A percentile compares a stretch with the other conserved stretches of the same genome.
Evolutionary conservation across 2,329 filamentous ascomycete species (phyloP).

Genomic region (Diaporthe citri): DNA sequence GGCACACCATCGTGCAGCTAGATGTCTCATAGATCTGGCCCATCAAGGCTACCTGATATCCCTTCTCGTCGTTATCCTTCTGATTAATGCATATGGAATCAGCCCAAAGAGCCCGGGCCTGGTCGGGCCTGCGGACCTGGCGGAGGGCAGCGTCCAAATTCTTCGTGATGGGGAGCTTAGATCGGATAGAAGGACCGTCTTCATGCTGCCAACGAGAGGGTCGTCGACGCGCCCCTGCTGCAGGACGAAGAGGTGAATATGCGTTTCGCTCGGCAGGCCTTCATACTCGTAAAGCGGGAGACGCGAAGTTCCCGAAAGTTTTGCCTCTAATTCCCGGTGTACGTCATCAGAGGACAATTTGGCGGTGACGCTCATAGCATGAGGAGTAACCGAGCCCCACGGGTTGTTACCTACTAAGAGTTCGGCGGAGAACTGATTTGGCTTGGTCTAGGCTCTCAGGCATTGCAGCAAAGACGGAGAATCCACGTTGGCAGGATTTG

Average conservation of each 20-base stretch:
- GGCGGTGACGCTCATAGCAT: background rate
- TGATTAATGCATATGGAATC: conserved; percentile 22
- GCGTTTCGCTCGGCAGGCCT: background rate
- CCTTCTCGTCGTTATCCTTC: background rate
- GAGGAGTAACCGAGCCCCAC: background rate
- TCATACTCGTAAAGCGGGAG: background rate
- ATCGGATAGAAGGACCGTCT: background rate
- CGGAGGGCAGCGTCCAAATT: background rate
- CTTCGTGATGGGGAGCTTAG: background rate
- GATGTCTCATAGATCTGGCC: background rate
- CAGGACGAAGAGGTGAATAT: background rate
- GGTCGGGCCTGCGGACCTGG: background rate
- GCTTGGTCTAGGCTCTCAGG: background rate
- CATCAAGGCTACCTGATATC: background rate
- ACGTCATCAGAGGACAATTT: background rate
- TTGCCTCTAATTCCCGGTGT: background rate
- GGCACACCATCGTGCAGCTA: background rate
- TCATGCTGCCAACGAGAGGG: background rate
- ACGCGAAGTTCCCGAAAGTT: background rate
- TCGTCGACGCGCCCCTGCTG: background rate
- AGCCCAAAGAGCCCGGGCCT: background rate
- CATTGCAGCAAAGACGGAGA: background rate
- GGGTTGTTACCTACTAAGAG: background rate
- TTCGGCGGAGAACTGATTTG: background rate
- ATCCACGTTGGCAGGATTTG: background rate